Evolutionary conservation across 805 yeast species (phyloP).

Genomic region (Diddensiella santjacobensis): DNA sequence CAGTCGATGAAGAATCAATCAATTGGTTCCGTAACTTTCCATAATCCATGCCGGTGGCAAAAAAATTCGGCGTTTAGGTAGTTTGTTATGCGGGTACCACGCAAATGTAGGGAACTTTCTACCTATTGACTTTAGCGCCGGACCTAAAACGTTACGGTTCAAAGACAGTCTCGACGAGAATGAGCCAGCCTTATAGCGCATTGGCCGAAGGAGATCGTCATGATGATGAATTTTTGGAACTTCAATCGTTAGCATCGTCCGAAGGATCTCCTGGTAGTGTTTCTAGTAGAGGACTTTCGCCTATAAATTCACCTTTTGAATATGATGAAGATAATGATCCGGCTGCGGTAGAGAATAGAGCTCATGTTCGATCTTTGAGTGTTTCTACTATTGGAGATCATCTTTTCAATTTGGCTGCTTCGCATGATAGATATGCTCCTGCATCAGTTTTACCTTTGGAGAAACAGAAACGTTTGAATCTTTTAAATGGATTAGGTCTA

Average conservation of each 20-base stretch:
- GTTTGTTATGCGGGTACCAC: no score
- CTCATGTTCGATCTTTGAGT: constrained; percentile 18
- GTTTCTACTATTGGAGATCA: constrained; percentile 30
- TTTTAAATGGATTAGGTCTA: constrained; percentile 36
- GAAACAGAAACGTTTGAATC: constrained; percentile 28
- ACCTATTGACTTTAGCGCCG: no score
- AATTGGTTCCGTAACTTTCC: constrained; percentile 11
- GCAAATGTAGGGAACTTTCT: no score
- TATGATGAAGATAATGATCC: constrained; percentile 19
- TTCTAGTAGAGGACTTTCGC: constrained; percentile 23
- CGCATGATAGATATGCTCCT: constrained; percentile 17
- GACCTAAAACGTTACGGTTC: no score
- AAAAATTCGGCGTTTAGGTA: no score
- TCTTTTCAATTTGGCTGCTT: constrained; percentile 26
- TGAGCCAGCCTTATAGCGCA: background rate
- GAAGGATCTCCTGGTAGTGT: constrained; percentile 13
- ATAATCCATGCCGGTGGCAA: constrained; percentile 21
- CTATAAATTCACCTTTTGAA: constrained; percentile 22
- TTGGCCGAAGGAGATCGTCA: background rate
- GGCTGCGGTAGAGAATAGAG: no score
- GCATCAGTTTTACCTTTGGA: constrained; percentile 27
- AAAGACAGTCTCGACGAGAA: background rate
- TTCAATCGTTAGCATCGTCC: constrained; percentile 33
- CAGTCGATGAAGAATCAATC: constrained; percentile 11
- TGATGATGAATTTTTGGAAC: constrained; percentile 31